These are phyloP conservation scores for Colletotrichum trifolii DNA, from an alignment of 2,329 filamentous ascomycete genomes.

Conservation along the genomic window DNA sequence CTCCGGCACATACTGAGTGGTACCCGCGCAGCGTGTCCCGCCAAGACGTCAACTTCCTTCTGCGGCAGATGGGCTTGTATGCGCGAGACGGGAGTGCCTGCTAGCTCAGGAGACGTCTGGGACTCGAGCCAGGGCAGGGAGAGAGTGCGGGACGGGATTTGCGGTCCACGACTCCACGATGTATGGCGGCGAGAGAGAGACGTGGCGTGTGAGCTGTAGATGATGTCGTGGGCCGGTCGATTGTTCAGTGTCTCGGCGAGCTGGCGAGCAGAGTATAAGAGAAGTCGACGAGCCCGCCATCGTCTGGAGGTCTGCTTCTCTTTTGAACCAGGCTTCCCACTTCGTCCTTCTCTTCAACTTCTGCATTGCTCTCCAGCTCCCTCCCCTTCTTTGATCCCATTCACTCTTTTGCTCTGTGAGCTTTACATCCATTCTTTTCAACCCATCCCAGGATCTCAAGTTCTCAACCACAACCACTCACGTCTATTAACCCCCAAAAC, in stretches of 20 bases:
- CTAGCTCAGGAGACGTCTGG: not conserved
- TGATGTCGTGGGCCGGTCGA: no score
- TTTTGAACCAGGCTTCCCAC: constrained; percentile 14
- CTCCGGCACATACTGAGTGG: not conserved
- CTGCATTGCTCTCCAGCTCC: constrained; percentile 27
- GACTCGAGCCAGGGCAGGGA: not conserved
- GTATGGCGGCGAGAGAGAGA: not conserved
- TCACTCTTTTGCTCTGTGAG: constrained; percentile 36
- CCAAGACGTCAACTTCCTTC: constrained; percentile 25
- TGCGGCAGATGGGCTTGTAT: constrained; percentile 24
- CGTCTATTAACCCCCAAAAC: not conserved
- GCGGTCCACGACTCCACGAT: constrained; percentile 24
- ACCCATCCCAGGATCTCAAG: not conserved
- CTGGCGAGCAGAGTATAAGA: constrained; percentile 22
- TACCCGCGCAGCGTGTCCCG: not conserved
- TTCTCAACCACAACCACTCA: not conserved
- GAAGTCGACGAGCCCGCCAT: constrained; percentile 2
- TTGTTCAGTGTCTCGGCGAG: not conserved
- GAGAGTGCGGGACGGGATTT: constrained; percentile 15
- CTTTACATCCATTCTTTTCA: constrained; percentile 27
- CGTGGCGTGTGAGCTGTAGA: not conserved
- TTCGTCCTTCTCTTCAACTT: constrained; percentile 26
- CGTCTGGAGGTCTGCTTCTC: not conserved
- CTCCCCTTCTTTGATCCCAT: constrained; percentile 17
- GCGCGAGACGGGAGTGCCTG: constrained; percentile 5